Base-by-base conservation (phyloP, 1,284 basidiomycete genomes). In the Fomitopsis palustris region DNA sequence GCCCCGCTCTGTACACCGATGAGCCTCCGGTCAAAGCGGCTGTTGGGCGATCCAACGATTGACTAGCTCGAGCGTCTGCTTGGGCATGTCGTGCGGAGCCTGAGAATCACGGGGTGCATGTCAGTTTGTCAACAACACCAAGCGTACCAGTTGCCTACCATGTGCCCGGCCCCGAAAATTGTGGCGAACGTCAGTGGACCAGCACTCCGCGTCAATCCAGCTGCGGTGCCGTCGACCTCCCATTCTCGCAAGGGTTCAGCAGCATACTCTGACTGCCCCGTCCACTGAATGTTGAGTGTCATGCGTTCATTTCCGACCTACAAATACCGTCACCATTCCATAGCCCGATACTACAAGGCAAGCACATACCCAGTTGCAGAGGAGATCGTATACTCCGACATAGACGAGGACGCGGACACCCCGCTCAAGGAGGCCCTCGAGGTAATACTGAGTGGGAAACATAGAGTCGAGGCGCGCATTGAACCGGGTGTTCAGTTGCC, bases 371-470 rank as follows among this genome's bases (percentile, higher is more conserved):
- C 86, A 87, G 72, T 91, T 92, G 69, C 89, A 91, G 62, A 89
- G 85, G 77, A 81, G 88, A 70, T 92, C 90, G 58, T 84, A 82
- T 2, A 78, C 80, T 1, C 89, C 89, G 3, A 86, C 87, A 64
- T 92, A 92, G 58, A 92, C 83, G 17, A 95, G 79, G 3, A 88
- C 85, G 6, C 81, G 76, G 29, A 95, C 77, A 0, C 84, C 85
- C 21, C 90, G 82, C 67, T 94, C 92, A 19, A 95, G 82, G 37
- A 95, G 79, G 1, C 78, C 85, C 1, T 82, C 79, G 55, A 93
- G 77, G 67, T 93, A 86, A 41, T 81, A 72, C 64, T 76, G 72
- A 0, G 79, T 80, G 3, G 73, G 67, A 58, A 78, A 80, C 43
- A 73, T 66, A 9, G 59, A 51, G 64, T 87, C 85, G 38, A 74